Evolutionary conservation across 2,329 filamentous ascomycete genomes (phyloP).

Genomic region (Alternaria ethzedia): DNA sequence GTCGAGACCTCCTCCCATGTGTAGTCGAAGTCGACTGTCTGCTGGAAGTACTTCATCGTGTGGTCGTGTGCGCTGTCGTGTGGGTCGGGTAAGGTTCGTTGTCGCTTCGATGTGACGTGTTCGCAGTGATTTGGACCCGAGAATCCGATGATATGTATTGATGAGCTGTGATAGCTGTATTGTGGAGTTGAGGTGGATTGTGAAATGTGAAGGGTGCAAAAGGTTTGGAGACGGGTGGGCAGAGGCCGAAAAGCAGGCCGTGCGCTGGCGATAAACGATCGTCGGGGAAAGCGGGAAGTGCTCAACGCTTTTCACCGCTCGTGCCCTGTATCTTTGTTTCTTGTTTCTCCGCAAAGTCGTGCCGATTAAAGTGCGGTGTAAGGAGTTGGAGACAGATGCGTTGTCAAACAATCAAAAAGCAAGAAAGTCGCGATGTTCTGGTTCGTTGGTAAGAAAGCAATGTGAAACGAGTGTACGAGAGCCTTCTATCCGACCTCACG

Average conservation of each 20-base stretch:
- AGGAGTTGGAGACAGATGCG: conserved; percentile 4
- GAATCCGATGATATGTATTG: background rate
- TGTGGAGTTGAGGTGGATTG: conserved; percentile 13
- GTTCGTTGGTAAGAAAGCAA: conserved; percentile 2
- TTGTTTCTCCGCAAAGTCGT: background rate
- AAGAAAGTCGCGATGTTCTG: background rate
- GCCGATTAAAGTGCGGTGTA: conserved; percentile 6
- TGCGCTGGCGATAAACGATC: conserved; percentile 19
- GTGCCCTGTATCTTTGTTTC: conserved; percentile 6
- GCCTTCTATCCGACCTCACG: background rate
- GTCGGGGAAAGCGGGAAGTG: conserved; percentile 21
- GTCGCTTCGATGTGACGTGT: conserved; percentile 6
- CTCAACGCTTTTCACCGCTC: conserved; percentile 21
- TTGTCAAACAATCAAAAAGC: conserved; percentile 1
- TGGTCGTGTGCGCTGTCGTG: conserved; percentile 22
- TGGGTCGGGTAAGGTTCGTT: background rate
- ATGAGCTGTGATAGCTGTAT: conserved; percentile 10
- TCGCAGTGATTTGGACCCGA: background rate
- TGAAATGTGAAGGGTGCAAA: conserved; percentile 16
- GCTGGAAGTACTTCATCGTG: conserved; percentile 93
- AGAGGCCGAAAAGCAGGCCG: conserved; percentile 24
- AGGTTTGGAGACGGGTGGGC: conserved; percentile 21
- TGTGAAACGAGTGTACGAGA: conserved; percentile 1
- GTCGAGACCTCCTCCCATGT: conserved; percentile 98
- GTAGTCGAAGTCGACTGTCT: conserved; percentile 89